Percentiles rank a stretch among this genome's conserved stretches.
Evolutionary conservation across 139 green algal genomes (phyloP).

Genomic region (Chlamydomonas incerta): DNA sequence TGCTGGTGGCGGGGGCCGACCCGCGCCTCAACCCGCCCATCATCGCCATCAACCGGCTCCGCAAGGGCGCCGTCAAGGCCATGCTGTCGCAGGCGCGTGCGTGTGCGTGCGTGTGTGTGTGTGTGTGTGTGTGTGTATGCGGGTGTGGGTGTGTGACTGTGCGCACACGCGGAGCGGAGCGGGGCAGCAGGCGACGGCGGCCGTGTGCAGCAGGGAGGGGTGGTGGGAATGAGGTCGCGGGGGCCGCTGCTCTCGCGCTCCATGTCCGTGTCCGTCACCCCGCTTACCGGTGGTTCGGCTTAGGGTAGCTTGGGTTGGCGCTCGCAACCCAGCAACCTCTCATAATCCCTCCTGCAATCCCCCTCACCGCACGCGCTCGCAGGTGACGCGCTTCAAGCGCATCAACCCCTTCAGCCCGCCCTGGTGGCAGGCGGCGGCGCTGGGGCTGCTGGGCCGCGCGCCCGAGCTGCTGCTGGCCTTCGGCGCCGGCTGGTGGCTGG

Average conservation of each 20-base stretch:
- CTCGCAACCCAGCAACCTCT: too few species aligned
- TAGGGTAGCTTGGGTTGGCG: too few species aligned
- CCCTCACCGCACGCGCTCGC: too few species aligned
- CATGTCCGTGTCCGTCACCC: too few species aligned
- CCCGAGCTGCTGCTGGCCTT: conserved; percentile 1
- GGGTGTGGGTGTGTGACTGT: background rate
- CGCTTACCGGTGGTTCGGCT: too few species aligned
- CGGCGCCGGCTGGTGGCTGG: background rate
- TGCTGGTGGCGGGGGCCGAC: conserved; percentile 37
- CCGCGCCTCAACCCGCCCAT: conserved; percentile 27
- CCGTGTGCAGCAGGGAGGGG: background rate
- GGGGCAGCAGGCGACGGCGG: too few species aligned
- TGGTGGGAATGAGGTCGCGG: background rate
- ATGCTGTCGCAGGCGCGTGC: conserved; percentile 40
- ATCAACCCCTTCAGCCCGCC: conserved; percentile 17
- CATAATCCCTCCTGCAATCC: too few species aligned
- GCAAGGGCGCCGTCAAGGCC: conserved; percentile 18
- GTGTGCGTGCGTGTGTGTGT: background rate
- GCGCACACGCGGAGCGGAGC: background rate
- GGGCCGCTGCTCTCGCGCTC: background rate
- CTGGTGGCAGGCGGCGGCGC: background rate
- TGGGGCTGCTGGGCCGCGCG: background rate
- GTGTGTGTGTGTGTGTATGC: background rate
- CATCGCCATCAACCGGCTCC: conserved; percentile 38
- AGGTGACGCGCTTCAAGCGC: conserved; percentile 30